phyloP scores from a whole-genome alignment of 1,284 basidiomycete genomes.

The Cutaneotrichosporon sp. region DNA sequence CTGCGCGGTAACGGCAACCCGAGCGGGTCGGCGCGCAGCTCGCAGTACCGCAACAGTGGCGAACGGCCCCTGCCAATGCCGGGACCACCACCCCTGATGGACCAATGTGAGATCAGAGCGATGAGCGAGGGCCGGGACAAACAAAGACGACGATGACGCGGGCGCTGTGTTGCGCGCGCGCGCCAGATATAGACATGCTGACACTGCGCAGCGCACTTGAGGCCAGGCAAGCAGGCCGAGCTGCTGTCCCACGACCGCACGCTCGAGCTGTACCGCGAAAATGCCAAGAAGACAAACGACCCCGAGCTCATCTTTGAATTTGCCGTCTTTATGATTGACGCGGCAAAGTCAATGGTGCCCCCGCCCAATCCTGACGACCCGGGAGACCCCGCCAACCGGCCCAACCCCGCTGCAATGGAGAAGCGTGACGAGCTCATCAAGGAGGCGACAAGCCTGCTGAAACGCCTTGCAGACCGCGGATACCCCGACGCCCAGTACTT shows the following conservation, averaged over 20 bases:
- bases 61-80: conserved; percentile 21
- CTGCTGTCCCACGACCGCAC: conserved; percentile 92
- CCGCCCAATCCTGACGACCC: conserved; percentile 34
- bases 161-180: no score
- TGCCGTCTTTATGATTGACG: conserved; percentile 97
- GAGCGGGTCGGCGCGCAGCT: conserved; percentile 16
- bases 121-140: no score
- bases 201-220: conserved; percentile 62
- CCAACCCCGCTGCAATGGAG: conserved; percentile 72
- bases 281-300: conserved; percentile 98
- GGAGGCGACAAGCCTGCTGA: conserved; percentile 80
- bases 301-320: conserved; percentile 97
- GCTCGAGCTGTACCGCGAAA: conserved; percentile 90
- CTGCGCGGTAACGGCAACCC: conserved; percentile 3
- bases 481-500: conserved; percentile 95
- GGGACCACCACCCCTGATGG: conserved; percentile 40
- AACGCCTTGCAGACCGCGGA: conserved; percentile 85
- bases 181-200: background rate
- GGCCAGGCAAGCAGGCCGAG: conserved; percentile 85
- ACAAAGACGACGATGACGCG: no score
- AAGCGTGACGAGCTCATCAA: conserved; percentile 80
- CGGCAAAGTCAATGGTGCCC: conserved; percentile 67
- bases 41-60: conserved; percentile 10
- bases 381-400: conserved; percentile 15
- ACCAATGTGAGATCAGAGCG: conserved; percentile 44